Evolutionary conservation across 2,329 filamentous ascomycete species (phyloP).

Genomic region (Fusarium bulbicola): DNA sequence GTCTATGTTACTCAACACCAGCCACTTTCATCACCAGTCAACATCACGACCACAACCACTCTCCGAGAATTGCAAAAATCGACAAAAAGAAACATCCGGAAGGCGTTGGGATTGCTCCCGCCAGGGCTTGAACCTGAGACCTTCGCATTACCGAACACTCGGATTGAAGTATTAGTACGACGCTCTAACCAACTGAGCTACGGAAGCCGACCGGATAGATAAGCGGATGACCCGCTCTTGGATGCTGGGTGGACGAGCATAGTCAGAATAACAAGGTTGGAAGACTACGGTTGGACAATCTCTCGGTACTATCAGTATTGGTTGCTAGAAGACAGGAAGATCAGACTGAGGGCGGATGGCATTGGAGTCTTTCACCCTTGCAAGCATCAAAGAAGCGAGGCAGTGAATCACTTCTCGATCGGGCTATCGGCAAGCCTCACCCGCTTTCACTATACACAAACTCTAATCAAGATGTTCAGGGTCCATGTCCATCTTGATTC

Average conservation of each 20-base stretch:
- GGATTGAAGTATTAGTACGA: slow-evolving; percentile 26
- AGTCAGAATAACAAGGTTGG: slow-evolving; percentile 2
- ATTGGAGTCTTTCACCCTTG: background rate
- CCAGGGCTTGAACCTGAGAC: slow-evolving; percentile 28
- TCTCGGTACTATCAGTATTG: background rate
- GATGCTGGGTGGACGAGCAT: background rate
- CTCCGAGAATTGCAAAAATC: background rate
- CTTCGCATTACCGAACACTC: slow-evolving; percentile 22
- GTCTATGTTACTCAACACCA: background rate
- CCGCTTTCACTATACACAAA: background rate
- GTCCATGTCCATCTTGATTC: slow-evolving; percentile 8
- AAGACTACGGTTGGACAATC: background rate
- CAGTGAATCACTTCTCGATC: background rate
- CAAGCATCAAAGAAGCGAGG: background rate
- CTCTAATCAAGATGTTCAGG: slow-evolving; percentile 26
- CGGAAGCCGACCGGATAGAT: slow-evolving; percentile 33
- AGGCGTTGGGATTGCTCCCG: slow-evolving; percentile 25
- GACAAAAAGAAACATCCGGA: slow-evolving; percentile 18
- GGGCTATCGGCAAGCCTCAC: background rate
- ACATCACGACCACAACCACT: background rate
- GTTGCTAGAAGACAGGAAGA: background rate
- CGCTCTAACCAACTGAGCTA: slow-evolving; percentile 37
- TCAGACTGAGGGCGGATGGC: background rate
- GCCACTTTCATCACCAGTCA: background rate
- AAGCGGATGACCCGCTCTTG: slow-evolving; percentile 25